These are phyloP conservation scores for Cyanidioschyzon merolae DNA, from an alignment of 23 red algal species.

Conservation along the genomic window DNA sequence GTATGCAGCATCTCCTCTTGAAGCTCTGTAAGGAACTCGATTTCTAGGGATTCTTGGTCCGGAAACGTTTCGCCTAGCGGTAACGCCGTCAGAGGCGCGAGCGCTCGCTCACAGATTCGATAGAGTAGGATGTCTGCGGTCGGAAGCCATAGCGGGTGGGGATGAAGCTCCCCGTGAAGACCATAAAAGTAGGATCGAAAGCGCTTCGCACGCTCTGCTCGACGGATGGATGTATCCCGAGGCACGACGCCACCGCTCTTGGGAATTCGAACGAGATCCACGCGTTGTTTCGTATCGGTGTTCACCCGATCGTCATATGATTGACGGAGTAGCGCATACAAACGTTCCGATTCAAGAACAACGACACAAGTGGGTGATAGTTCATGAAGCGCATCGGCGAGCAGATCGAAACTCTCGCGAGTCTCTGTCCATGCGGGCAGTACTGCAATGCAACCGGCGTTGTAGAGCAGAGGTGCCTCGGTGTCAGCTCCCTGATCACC, in stretches of 20 bases:
- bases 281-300: background rate
- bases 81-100: conserved; percentile 9
- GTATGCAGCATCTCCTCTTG: conserved; percentile 25
- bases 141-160: conserved; percentile 36
- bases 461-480: conserved; percentile 36
- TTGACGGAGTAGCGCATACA: conserved; percentile 43
- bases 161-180: conserved; percentile 38
- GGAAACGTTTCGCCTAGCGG: conserved; percentile 8
- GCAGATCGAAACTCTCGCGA: background rate
- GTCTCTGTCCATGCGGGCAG: background rate
- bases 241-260: conserved; percentile 85
- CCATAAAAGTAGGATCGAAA: conserved; percentile 94
- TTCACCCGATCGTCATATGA: conserved; percentile 20
- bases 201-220: conserved; percentile 18
- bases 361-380: conserved; percentile 20
- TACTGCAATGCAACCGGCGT: conserved; percentile 4
- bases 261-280: conserved; percentile 42
- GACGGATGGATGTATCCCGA: conserved; percentile 35
- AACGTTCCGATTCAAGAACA: conserved; percentile 72
- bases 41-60: conserved; percentile 37
- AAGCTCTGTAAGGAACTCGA: conserved; percentile 38
- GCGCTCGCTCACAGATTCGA: background rate
- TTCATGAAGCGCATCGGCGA: background rate
- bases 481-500: conserved; percentile 45
- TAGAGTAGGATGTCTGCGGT: background rate